Evolutionary conservation across 2,329 filamentous ascomycete genomes (phyloP).

Genomic region (Grosmannia clavigera): DNA sequence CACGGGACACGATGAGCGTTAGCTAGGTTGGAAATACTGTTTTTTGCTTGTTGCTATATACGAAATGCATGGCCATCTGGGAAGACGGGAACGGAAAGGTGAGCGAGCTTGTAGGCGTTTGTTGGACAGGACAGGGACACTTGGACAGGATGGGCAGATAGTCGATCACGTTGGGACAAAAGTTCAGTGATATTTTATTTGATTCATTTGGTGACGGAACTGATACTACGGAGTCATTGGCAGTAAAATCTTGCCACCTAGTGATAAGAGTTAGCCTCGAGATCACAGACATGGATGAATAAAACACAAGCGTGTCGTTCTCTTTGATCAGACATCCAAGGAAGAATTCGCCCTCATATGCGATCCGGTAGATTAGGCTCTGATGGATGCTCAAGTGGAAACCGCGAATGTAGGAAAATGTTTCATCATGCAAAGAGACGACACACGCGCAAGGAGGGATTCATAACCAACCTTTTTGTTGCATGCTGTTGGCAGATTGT

Average conservation of each 20-base stretch:
- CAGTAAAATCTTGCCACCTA: background rate
- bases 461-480: conserved; percentile 19
- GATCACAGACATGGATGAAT: no score
- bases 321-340: conserved; percentile 52
- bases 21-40: no score
- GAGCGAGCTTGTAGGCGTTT: background rate
- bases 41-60: no score
- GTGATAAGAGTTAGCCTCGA: background rate
- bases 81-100: background rate
- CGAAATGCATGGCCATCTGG: background rate
- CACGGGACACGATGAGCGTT: background rate
- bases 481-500: background rate
- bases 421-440: conserved; percentile 51
- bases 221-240: no score
- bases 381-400: conserved; percentile 61
- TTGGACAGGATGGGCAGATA: background rate
- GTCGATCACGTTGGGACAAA: no score
- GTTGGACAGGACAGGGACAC: background rate
- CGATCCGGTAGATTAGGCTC: conserved; percentile 49
- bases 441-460: conserved; percentile 1
- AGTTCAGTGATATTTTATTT: background rate
- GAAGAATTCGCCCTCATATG: conserved; percentile 58
- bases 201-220: background rate
- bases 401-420: conserved; percentile 71
- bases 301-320: background rate